phyloP scores from a whole-genome alignment of 371 early-diverging fungal species.

The Rhizopus sp. region DNA sequence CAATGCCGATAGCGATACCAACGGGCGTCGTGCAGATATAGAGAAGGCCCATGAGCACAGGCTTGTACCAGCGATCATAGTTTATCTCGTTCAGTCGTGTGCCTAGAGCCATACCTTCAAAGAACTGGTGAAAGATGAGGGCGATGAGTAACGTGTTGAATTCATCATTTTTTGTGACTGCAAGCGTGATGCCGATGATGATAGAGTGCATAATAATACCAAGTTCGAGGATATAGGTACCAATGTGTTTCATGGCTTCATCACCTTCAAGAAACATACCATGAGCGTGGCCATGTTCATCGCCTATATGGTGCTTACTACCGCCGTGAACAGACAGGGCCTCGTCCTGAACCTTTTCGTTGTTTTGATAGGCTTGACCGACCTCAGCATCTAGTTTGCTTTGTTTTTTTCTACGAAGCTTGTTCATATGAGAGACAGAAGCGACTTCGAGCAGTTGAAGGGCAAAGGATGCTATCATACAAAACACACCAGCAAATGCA shows the following conservation, averaged over 20 bases:
- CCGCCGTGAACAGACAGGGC: background rate
- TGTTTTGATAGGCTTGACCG: background rate
- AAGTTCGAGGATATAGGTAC: constrained; percentile 72
- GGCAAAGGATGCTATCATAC: constrained; percentile 46
- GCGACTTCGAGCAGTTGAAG: constrained; percentile 46
- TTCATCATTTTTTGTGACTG: constrained; percentile 62
- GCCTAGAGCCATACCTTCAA: constrained; percentile 57
- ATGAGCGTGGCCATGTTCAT: constrained; percentile 53
- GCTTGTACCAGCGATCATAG: constrained; percentile 23
- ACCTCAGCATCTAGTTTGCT: constrained; percentile 11
- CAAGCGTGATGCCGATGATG: constrained; percentile 83
- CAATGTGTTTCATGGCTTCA: constrained; percentile 35
- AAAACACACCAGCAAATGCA: constrained; percentile 49
- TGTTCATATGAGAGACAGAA: constrained; percentile 33
- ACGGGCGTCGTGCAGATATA: constrained; percentile 60
- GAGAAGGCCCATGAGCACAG: constrained; percentile 38
- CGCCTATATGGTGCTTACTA: constrained; percentile 9
- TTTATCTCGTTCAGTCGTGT: constrained; percentile 47
- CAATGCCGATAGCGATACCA: constrained; percentile 62
- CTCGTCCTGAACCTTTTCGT: background rate
- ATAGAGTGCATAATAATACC: constrained; percentile 88
- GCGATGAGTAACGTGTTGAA: constrained; percentile 78
- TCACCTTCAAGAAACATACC: constrained; percentile 45
- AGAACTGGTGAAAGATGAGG: constrained; percentile 82
- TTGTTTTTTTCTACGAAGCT: constrained; percentile 12